phyloP scores from a whole-genome alignment of 2,329 filamentous ascomycete species.

The Exophiala aquamarina region DNA sequence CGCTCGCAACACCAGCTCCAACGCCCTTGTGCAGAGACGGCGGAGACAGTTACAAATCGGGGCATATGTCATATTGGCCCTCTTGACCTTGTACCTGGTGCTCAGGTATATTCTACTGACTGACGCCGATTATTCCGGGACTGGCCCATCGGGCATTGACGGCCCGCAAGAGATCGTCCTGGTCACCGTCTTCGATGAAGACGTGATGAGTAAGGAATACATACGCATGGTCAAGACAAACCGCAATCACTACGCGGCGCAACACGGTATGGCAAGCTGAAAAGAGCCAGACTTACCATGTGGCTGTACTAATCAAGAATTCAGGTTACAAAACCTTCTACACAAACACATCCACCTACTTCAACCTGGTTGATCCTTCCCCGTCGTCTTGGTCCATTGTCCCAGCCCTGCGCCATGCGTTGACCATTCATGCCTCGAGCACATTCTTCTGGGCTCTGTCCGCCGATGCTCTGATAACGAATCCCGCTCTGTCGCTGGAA shows the following conservation, averaged over 20 bases:
- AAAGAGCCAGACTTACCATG: too few relatives aligned
- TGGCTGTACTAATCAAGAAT: too few relatives aligned
- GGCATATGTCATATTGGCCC: slow-evolving; percentile 53
- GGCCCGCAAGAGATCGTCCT: slow-evolving; percentile 65
- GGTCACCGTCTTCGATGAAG: slow-evolving; percentile 78
- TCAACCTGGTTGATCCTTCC: slow-evolving; percentile 39
- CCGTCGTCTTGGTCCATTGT: slow-evolving; percentile 62
- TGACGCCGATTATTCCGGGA: slow-evolving; percentile 27
- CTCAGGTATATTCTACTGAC: slow-evolving; percentile 47
- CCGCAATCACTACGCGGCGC: slow-evolving; percentile 76
- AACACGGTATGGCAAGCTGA: slow-evolving; percentile 73
- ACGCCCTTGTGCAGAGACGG: slow-evolving; percentile 43
- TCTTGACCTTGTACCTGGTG: slow-evolving; percentile 63
- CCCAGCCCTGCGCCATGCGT: slow-evolving; percentile 83
- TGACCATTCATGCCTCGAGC: slow-evolving; percentile 74
- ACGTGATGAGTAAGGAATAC: slow-evolving; percentile 64
- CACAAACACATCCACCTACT: slow-evolving; percentile 59
- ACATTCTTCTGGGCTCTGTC: slow-evolving; percentile 87
- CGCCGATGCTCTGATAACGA: slow-evolving; percentile 84
- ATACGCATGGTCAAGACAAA: slow-evolving; percentile 76
- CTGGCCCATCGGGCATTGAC: slow-evolving; percentile 36
- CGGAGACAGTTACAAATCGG: slow-evolving; percentile 63
- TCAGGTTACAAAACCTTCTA: slow-evolving; percentile 86
- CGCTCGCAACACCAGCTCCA: slow-evolving; percentile 44
- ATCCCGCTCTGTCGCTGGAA: slow-evolving; percentile 68